phyloP scores from a whole-genome alignment of 2,329 filamentous ascomycete genomes.

The Curvularia sp. region DNA sequence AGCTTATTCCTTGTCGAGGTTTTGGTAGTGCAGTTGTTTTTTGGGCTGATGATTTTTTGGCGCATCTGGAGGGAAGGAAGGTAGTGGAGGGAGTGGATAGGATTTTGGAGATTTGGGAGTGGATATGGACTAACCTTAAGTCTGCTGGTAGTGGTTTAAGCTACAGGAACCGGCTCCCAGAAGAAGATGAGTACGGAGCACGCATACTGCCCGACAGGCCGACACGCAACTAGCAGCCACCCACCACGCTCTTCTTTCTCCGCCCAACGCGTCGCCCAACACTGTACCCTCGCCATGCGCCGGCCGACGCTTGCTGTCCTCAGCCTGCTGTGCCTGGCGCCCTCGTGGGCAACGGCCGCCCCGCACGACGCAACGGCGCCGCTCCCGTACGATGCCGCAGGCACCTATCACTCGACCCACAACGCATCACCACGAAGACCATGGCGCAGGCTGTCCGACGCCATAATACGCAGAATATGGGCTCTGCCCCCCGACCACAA shows the following conservation, averaged over 20 bases:
- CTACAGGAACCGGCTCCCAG: no score
- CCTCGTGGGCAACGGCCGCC: conserved; percentile 40
- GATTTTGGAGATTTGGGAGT: no score
- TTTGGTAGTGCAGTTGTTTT: no score
- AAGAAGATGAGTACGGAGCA: no score
- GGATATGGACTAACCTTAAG: no score
- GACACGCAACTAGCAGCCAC: not conserved
- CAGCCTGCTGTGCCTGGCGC: conserved; percentile 41
- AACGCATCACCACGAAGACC: conserved; percentile 30
- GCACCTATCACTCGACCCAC: conserved; percentile 20
- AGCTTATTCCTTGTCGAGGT: no score
- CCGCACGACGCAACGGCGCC: conserved; percentile 35
- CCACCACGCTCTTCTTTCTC: not conserved
- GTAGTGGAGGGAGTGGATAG: no score
- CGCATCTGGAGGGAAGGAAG: no score
- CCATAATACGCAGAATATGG: conserved; percentile 46
- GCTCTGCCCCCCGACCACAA: conserved; percentile 30
- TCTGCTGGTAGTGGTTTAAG: no score
- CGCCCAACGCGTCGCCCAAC: not conserved
- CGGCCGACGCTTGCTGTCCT: conserved; percentile 33
- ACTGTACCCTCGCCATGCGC: conserved; percentile 36
- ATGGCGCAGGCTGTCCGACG: conserved; percentile 50
- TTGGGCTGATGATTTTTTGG: no score
- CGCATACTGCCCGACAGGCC: no score
- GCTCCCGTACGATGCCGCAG: conserved; percentile 20